Conservation (phyloP, 768 basidiomycete genomes). For the Agrocybe pediades region DNA sequence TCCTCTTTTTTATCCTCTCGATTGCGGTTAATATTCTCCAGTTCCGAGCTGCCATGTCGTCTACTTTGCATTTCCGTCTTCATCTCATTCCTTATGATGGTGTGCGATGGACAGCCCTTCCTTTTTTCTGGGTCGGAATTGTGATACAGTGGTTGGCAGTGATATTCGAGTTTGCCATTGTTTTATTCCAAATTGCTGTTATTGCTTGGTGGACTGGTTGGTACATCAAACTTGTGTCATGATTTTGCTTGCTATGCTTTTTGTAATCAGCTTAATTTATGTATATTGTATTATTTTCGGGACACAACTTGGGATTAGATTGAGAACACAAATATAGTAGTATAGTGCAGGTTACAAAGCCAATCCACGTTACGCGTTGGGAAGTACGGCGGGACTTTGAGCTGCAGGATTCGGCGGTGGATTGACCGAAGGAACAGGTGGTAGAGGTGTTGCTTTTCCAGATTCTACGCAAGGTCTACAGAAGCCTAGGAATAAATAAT, state of each 20-base stretch:
- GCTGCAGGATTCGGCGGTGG: too few species aligned
- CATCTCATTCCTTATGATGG: constrained; percentile 60
- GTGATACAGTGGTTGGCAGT: constrained; percentile 71
- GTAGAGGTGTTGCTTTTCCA: constrained; percentile 35
- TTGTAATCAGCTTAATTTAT: constrained; percentile 21
- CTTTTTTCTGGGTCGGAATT: constrained; percentile 65
- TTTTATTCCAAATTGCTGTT: constrained; percentile 59
- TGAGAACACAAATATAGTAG: too few species aligned
- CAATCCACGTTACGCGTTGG: too few species aligned
- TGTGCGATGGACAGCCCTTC: constrained; percentile 62
- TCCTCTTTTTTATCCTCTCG: constrained; percentile 50
- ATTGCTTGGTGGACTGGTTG: constrained; percentile 79
- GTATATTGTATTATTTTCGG: constrained; percentile 14
- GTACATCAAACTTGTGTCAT: constrained; percentile 53
- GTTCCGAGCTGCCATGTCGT: constrained; percentile 56
- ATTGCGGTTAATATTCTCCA: constrained; percentile 57
- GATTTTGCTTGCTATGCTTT: constrained; percentile 8
- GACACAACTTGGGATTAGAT: neutral
- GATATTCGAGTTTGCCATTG: constrained; percentile 55
- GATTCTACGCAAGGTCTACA: constrained; percentile 69
- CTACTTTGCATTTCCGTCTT: constrained; percentile 53
- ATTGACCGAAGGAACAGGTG: neutral
- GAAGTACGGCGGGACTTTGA: too few species aligned
- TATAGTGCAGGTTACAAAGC: too few species aligned
- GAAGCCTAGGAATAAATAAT: constrained; percentile 45